These are phyloP conservation scores for Pleurotus eryngii DNA, from an alignment of 768 basidiomycete species.

Conservation along the genomic window DNA sequence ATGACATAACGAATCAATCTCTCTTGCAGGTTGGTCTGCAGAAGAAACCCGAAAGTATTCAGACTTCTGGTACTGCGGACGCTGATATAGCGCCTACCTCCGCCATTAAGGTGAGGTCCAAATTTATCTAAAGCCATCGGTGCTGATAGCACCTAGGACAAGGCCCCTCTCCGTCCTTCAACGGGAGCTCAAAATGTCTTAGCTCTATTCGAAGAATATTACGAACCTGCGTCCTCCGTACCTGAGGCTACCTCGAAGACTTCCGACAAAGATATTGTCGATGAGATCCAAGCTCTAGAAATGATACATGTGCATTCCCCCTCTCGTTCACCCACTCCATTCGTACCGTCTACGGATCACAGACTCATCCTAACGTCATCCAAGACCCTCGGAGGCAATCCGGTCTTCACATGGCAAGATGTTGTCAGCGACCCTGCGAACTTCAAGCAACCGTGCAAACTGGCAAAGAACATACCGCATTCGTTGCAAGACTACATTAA, in stretches of 20 bases:
- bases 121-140: too few relatives aligned
- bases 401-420: constrained; percentile 34
- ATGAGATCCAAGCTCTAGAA: background rate
- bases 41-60: too few relatives aligned
- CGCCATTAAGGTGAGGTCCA: too few relatives aligned
- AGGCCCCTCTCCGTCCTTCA: too few relatives aligned
- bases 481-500: constrained; percentile 67
- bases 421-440: constrained; percentile 31
- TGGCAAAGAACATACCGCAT: constrained; percentile 56
- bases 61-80: too few relatives aligned
- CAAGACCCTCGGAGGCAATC: constrained; percentile 27
- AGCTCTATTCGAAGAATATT: too few relatives aligned
- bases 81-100: too few relatives aligned
- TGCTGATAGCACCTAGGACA: too few relatives aligned
- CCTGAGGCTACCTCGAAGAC: background rate
- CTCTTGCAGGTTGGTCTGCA: too few relatives aligned
- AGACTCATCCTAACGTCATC: constrained; percentile 1
- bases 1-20: too few relatives aligned
- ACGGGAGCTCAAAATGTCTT: too few relatives aligned
- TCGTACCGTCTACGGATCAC: constrained; percentile 9
- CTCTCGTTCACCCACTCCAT: background rate
- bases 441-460: constrained; percentile 28
- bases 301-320: background rate
- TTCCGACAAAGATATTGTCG: background rate
- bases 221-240: too few relatives aligned